Base-by-base conservation (phyloP, 2,329 filamentous ascomycete genomes). In the Lecanosticta acicola region DNA sequence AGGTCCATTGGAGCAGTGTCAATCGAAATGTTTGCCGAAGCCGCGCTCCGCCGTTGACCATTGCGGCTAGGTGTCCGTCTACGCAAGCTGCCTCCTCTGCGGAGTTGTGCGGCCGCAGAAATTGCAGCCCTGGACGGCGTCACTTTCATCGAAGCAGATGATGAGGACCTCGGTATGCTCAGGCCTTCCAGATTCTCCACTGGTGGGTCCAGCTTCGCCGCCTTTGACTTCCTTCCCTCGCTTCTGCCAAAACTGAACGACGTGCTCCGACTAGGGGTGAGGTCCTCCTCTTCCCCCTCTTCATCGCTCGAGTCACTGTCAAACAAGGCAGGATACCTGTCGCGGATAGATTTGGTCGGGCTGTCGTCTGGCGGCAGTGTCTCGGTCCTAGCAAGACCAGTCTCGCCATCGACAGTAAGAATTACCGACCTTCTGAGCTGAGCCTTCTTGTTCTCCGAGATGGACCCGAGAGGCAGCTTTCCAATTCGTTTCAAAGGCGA, bases 401-500 rank as follows among this genome's bases (percentile, higher is more conserved):
- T 69, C 50, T 73, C 71, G 24, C 24, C 24, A 51, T 74, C 72
- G 29, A 75, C 66, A 4, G 62, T 66, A 33, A 67, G 49, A 32
- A 75, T 62, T 16, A 75, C 66, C 5, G 71, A 68, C 38, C 68
- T 69, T 40, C 66, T 64, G 8, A 67, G 64, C 18, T 57, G 55
- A 8, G 61, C 46, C 43, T 66, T 65, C 49, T 63, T 62, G 38
- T 66, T 56, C 51, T 75, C 72, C 3, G 71, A 70, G 11, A 75
- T 75, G 5, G 71, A 65, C 29, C 66, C 66, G 2, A 75, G 63
- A 13, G 66, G 66, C 2, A 65, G 61, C 41, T 53, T 59, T 26
- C 67, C 69, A 46, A 66, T 61, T 7, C 71, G 64, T 57, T 75
- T 75, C 17, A 74, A 48, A 0, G 72, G 72, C 13, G 72, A 75